phyloP scores from a whole-genome alignment of 2,329 filamentous ascomycete species.

The Neophaeococcomyces aloes region DNA sequence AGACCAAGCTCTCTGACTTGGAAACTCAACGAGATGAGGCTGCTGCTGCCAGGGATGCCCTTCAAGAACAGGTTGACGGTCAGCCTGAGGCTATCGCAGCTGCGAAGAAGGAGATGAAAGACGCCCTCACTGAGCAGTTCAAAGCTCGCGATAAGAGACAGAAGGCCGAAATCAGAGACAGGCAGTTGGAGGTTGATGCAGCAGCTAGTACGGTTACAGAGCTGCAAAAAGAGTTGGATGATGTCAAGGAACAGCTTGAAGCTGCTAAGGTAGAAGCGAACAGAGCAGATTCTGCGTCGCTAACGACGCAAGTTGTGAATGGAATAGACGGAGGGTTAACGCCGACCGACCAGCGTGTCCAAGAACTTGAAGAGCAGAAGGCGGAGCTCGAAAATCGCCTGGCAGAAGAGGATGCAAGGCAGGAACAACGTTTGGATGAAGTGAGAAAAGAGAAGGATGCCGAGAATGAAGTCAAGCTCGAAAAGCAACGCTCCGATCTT shows the following conservation, averaged over 20 bases:
- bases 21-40: conserved; percentile 60
- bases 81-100: conserved; percentile 39
- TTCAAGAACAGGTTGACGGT: conserved; percentile 41
- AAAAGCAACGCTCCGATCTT: conserved; percentile 15
- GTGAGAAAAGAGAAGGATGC: conserved; percentile 41
- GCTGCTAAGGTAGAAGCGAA: conserved; percentile 27
- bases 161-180: conserved; percentile 37
- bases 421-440: conserved; percentile 60
- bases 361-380: too few relatives aligned
- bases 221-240: conserved; percentile 57
- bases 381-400: too few relatives aligned
- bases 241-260: conserved; percentile 42
- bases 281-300: conserved; percentile 18
- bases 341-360: too few relatives aligned
- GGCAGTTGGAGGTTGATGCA: conserved; percentile 45
- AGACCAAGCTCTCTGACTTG: conserved; percentile 59
- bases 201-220: conserved; percentile 31
- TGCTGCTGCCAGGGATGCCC: conserved; percentile 28
- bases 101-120: conserved; percentile 39
- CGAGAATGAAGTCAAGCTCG: conserved; percentile 27
- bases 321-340: too few relatives aligned
- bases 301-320: too few relatives aligned
- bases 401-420: conserved; percentile 33
- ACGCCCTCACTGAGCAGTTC: conserved; percentile 42
- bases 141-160: conserved; percentile 40